Evolutionary conservation across 2,329 filamentous ascomycete genomes (phyloP), one percentile per base, ranked within the genome.

Genomic region (Colletotrichum sp.): DNA sequence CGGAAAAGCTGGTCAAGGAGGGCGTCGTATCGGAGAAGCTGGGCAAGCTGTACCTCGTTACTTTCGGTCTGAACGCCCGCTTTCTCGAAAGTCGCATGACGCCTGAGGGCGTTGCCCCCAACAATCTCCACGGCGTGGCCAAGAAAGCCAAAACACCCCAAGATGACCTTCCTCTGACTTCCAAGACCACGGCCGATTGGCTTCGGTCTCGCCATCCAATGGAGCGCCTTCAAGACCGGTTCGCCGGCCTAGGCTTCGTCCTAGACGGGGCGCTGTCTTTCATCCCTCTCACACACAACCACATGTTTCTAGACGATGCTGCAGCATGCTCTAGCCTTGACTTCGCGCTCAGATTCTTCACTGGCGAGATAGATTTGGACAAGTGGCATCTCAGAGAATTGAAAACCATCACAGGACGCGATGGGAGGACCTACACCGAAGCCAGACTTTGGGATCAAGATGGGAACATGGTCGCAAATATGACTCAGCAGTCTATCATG

Each of bases 401-500:
- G 36, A 82, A 75, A 63, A 86, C 85, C 1, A 79, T 80, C 12
- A 81, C 81, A 2, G 88, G 80, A 2, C 84, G 81, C 0, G 81
- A 81, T 26, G 88, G 87, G 3, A 81, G 89, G 32, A 85, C 87
- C 3, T 90, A 84, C 79, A 81, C 82, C 2, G 88, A 90, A 80
- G 81, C 79, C 0, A 83, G 85, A 72, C 59, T 90, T 5, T 90
- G 84, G 83, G 85, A 89, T 79, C 81, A 82, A 69, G 71, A 83
- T 43, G 88, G 88, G 0, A 84, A 81, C 55, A 78, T 89, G 77
- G 80, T 90, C 1, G 88, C 87, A 16, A 83, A 79, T 59, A 88
- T 89, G 86, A 88, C 85, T 12, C 88, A 90, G 81, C 87, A 89
- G 82, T 83, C 80, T 8, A 86, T 86, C 39, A 69, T 85, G 78